Conservation (phyloP, 2,329 filamentous ascomycete species). For the Fusarium dlaminii region DNA sequence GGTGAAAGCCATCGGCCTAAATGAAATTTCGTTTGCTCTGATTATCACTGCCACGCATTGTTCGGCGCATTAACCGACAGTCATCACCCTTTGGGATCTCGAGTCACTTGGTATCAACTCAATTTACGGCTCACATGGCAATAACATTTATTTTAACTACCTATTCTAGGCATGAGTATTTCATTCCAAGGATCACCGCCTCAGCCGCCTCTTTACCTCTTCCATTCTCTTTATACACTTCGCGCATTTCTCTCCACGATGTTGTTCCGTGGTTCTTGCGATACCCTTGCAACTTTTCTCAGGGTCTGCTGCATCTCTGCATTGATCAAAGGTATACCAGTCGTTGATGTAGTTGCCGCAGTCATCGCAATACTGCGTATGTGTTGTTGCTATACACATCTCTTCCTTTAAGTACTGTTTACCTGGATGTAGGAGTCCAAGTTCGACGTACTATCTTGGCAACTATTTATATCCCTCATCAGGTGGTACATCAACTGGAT, state of each 20-base stretch:
- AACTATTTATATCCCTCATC: neutral
- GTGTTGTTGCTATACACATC: neutral
- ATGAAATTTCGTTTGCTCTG: neutral
- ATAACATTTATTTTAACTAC: neutral
- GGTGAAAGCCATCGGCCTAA: fast-evolving
- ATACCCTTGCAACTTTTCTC: neutral
- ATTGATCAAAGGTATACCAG: neutral
- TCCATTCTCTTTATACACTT: neutral
- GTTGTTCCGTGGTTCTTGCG: neutral
- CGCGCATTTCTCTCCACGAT: neutral
- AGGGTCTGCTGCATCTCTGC: neutral
- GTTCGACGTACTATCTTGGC: neutral
- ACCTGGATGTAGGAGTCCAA: fast-evolving
- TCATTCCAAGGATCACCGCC: neutral
- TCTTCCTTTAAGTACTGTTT: neutral
- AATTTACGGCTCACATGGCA: fast-evolving
- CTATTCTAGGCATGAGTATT: fast-evolving
- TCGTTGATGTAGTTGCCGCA: neutral
- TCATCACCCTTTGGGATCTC: fast-evolving
- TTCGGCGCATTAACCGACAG: fast-evolving
- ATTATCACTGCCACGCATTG: neutral
- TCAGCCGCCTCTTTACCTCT: too few relatives aligned
- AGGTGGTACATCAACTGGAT: fast-evolving
- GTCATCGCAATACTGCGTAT: neutral
- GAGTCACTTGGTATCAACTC: neutral